Evolutionary conservation across 495 filamentous ascomycete species (phyloP).

Genomic region (Annulohypoxylon bovei): DNA sequence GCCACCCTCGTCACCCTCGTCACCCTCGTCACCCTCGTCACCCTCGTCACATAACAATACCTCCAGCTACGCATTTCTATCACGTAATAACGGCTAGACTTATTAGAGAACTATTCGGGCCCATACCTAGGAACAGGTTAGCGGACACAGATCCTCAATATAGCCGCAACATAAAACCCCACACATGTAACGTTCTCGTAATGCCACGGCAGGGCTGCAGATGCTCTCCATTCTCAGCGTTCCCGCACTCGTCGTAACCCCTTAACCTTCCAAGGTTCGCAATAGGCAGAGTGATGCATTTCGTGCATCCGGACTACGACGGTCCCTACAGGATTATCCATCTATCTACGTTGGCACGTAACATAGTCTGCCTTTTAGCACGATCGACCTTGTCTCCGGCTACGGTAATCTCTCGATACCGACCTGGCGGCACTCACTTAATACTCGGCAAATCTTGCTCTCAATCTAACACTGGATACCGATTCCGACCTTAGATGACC

Average conservation of each 20-base stretch:
- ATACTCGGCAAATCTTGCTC: conserved; percentile 25
- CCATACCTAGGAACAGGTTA: not conserved
- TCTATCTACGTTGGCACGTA: conserved; percentile 27
- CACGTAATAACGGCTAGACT: conserved; percentile 12
- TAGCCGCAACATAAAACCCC: conserved; percentile 41
- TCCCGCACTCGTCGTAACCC: conserved; percentile 7
- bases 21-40: not conserved
- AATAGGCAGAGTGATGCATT: conserved; percentile 15
- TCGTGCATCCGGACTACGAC: conserved; percentile 32
- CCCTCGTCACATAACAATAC: not conserved
- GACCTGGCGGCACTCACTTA: conserved; percentile 41
- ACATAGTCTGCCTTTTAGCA: conserved; percentile 8
- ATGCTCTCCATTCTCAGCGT: conserved; percentile 19
- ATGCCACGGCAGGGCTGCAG: conserved; percentile 34
- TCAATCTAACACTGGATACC: conserved; percentile 1
- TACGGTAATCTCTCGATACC: conserved; percentile 33
- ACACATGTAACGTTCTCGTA: conserved; percentile 43
- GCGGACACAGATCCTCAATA: conserved; percentile 22
- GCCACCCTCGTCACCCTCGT: not conserved
- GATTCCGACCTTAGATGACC: conserved; percentile 25
- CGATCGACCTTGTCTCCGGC: conserved; percentile 20
- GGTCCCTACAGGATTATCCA: conserved; percentile 27
- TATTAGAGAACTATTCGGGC: not conserved
- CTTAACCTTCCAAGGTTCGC: not conserved
- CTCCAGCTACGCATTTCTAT: not conserved